Conservation (phyloP, 768 basidiomycete genomes). For the Mycena chlorophos region DNA sequence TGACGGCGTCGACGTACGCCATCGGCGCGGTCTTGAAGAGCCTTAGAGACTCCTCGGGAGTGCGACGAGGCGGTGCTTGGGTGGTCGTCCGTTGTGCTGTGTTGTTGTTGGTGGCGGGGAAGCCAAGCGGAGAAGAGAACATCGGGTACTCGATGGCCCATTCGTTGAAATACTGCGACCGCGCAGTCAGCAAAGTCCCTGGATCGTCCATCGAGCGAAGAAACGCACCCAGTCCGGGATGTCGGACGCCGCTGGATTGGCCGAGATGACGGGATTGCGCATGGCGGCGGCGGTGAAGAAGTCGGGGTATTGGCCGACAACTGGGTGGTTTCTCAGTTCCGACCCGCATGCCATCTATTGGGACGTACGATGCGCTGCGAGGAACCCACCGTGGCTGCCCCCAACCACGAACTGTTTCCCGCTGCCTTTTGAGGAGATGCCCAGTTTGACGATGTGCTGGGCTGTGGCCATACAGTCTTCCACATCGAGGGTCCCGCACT, state of each 20-base stretch:
- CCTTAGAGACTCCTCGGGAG: slow-evolving; percentile 42
- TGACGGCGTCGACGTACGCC: slow-evolving; percentile 49
- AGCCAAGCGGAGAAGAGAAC: slow-evolving; percentile 30
- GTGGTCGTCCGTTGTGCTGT: background rate
- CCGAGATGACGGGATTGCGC: slow-evolving; percentile 70
- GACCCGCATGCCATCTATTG: background rate
- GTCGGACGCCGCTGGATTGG: slow-evolving; percentile 58
- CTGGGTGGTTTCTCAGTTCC: slow-evolving; percentile 31
- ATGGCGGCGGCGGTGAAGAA: slow-evolving; percentile 62
- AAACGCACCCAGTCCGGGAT: slow-evolving; percentile 66
- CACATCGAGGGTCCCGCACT: slow-evolving; percentile 66
- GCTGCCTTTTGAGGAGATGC: slow-evolving; percentile 47
- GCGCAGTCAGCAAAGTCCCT: background rate
- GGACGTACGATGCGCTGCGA: slow-evolving; percentile 55
- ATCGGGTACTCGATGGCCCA: slow-evolving; percentile 45
- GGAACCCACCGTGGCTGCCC: slow-evolving; percentile 73
- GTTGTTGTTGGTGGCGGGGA: background rate
- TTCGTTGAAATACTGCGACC: slow-evolving; percentile 40
- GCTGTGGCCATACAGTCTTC: slow-evolving; percentile 60
- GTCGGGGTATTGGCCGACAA: slow-evolving; percentile 63
- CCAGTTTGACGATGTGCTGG: slow-evolving; percentile 48
- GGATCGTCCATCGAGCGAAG: background rate
- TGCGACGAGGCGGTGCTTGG: slow-evolving; percentile 28
- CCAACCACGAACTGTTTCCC: slow-evolving; percentile 60
- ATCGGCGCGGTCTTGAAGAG: slow-evolving; percentile 60